Evolutionary conservation across 768 basidiomycete genomes (phyloP).

Genomic region (Baorangia bicolor): DNA sequence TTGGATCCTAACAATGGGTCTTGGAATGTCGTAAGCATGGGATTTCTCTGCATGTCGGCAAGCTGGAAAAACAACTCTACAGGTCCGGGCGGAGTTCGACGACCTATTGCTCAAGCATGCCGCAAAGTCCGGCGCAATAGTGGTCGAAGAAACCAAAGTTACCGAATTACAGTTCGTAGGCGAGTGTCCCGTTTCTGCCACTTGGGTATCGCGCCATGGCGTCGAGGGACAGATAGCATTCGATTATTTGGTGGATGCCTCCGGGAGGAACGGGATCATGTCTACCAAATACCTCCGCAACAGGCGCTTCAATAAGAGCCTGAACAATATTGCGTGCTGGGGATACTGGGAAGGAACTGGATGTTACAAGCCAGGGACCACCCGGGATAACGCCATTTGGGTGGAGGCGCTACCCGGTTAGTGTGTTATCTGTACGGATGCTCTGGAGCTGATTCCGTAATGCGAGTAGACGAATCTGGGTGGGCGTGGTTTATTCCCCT

Average conservation of each 20-base stretch:
- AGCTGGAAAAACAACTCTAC: not conserved
- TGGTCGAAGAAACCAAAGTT: conserved; percentile 7
- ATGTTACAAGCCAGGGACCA: conserved; percentile 31
- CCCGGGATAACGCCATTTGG: conserved; percentile 36
- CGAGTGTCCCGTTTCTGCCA: no score
- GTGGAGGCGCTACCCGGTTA: conserved; percentile 35
- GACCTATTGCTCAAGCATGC: not conserved
- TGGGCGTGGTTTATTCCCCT: conserved; percentile 64
- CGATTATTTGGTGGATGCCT: conserved; percentile 11
- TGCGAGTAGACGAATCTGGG: conserved; percentile 53
- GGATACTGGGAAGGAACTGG: conserved; percentile 35
- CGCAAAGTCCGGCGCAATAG: not conserved
- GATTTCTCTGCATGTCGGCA: not conserved
- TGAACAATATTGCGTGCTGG: conserved; percentile 37
- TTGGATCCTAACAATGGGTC: conserved; percentile 3
- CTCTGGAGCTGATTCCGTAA: no score
- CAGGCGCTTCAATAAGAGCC: conserved; percentile 32
- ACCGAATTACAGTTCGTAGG: conserved; percentile 5
- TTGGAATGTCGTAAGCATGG: no score
- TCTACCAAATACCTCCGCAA: conserved; percentile 34
- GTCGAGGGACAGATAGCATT: conserved; percentile 1
- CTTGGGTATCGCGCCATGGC: not conserved
- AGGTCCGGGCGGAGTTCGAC: conserved; percentile 10
- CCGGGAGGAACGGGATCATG: conserved; percentile 11
- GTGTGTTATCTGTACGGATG: no score